A percentile compares a stretch with the other conserved stretches of the same genome.
Conservation (phyloP, 495 filamentous ascomycete species). For the Neurospora intermedia region DNA sequence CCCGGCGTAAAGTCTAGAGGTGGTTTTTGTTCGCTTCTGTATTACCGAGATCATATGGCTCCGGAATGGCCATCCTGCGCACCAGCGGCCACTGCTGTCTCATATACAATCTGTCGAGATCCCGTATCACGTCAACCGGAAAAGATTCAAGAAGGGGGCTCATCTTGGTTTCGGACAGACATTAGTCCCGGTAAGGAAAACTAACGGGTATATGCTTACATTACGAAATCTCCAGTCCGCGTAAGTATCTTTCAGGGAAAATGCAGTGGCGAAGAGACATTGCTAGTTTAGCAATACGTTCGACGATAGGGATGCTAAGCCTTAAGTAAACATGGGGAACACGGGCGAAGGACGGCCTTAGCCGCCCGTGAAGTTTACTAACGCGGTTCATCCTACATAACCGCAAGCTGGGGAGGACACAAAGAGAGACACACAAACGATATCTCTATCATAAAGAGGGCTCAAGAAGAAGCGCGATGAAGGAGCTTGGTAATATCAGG, state of each 20-base stretch:
- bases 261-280: neutral
- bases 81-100: neutral
- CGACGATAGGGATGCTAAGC: neutral
- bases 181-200: neutral
- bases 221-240: neutral
- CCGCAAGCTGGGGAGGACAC: neutral
- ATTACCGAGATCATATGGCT: neutral
- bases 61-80: neutral
- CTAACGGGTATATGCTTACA: neutral
- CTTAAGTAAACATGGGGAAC: neutral
- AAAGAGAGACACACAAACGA: neutral
- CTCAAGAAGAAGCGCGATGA: neutral
- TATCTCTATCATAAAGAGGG: neutral
- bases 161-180: neutral
- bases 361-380: neutral
- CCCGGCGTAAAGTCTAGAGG: neutral
- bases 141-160: neutral
- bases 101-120: neutral
- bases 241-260: neutral
- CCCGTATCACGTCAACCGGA: neutral
- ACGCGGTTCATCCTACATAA: neutral
- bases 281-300: neutral
- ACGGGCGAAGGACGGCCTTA: neutral
- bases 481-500: neutral
- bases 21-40: neutral